Conservation (phyloP, 1,284 basidiomycete species). For the Irpex lacteus region DNA sequence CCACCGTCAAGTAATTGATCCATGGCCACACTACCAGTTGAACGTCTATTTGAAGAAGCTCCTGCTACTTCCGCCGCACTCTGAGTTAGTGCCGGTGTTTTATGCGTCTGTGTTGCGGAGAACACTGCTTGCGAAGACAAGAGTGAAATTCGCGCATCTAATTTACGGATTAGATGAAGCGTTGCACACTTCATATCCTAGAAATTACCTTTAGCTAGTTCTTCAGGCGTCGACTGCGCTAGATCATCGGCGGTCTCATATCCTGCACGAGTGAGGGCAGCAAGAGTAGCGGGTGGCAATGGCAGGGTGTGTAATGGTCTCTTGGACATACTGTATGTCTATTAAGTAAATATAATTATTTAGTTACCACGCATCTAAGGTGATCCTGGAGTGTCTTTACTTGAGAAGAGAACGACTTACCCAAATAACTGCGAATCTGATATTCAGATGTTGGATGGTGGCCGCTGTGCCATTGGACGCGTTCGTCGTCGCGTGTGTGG, state of each 20-base stretch:
- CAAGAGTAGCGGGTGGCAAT: conserved; percentile 36
- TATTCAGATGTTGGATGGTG: too few relatives aligned
- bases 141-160: conserved; percentile 44
- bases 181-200: neutral
- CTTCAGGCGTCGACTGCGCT: conserved; percentile 34
- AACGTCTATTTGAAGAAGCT: conserved; percentile 30
- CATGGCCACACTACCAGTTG: conserved; percentile 46
- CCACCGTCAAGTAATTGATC: conserved; percentile 62
- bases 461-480: too few relatives aligned
- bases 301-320: conserved; percentile 36
- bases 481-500: conserved; percentile 21
- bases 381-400: too few relatives aligned
- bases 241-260: conserved; percentile 52
- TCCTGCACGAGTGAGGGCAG: conserved; percentile 43
- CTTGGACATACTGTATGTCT: neutral
- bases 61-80: conserved; percentile 49
- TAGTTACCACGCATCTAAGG: too few relatives aligned
- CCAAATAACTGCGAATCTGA: too few relatives aligned
- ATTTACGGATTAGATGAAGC: conserved; percentile 19
- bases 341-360: too few relatives aligned
- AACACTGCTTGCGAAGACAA: conserved; percentile 43
- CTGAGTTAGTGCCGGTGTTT: conserved; percentile 45
- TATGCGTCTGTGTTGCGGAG: conserved; percentile 34
- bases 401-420: too few relatives aligned
- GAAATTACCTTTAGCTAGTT: conserved; percentile 41